These are phyloP conservation scores for Microdochium bolleyi DNA, from an alignment of 2,329 filamentous ascomycete species.

Conservation along the genomic window DNA sequence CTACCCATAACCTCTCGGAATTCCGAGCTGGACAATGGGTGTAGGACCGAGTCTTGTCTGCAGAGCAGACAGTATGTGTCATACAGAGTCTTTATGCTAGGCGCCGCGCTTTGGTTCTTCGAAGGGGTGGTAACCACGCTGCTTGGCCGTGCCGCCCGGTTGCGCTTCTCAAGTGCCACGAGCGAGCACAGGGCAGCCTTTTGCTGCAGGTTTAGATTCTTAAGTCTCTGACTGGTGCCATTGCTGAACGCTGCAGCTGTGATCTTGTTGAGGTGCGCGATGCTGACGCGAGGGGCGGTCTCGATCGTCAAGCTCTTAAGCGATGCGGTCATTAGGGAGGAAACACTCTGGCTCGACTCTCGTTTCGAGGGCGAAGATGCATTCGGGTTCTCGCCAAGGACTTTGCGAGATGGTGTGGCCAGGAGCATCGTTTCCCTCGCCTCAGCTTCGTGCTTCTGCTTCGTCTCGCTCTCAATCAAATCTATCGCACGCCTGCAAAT, in stretches of 20 bases:
- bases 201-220: constrained; percentile 87
- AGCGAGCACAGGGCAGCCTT: constrained; percentile 90
- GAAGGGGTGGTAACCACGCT: constrained; percentile 45
- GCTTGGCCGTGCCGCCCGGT: constrained; percentile 40
- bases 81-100: constrained; percentile 77
- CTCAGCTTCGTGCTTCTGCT: constrained; percentile 61
- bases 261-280: constrained; percentile 85
- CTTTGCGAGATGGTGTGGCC: constrained; percentile 63
- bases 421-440: constrained; percentile 47
- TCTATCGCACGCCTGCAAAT: constrained; percentile 87
- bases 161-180: constrained; percentile 75
- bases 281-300: constrained; percentile 80
- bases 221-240: constrained; percentile 75
- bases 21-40: constrained; percentile 83
- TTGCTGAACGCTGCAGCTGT: constrained; percentile 87
- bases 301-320: constrained; percentile 59
- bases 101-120: constrained; percentile 54
- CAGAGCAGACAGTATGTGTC: constrained; percentile 78
- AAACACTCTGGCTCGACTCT: constrained; percentile 29
- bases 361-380: constrained; percentile 45
- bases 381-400: constrained; percentile 76
- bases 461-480: constrained; percentile 77
- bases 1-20: constrained; percentile 90
- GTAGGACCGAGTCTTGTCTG: constrained; percentile 78
- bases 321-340: constrained; percentile 42